Evolutionary conservation across 345 rosid species (phyloP).

Genomic region (Clarkia xantiana): DNA sequence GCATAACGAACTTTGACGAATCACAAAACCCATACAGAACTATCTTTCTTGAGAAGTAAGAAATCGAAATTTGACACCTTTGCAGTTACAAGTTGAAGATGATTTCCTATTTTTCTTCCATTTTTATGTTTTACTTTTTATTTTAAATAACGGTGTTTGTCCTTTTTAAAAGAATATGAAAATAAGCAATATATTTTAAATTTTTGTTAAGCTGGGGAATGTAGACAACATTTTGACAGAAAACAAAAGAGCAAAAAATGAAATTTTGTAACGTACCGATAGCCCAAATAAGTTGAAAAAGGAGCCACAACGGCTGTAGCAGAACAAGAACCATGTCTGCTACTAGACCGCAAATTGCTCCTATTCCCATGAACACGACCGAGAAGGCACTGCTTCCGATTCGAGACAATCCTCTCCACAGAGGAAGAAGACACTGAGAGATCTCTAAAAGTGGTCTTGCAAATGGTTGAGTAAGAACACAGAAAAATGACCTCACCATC

Average conservation of each 20-base stretch:
- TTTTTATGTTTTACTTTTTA: too few relatives aligned
- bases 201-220: too few relatives aligned
- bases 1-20: not conserved
- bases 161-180: too few relatives aligned
- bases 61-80: not conserved
- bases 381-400: slow-evolving; percentile 37
- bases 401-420: slow-evolving; percentile 43
- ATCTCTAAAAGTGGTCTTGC: slow-evolving; percentile 35
- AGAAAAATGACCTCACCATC: slow-evolving; percentile 43
- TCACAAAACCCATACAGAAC: too few relatives aligned
- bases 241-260: not conserved
- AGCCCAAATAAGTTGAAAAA: slow-evolving; percentile 35
- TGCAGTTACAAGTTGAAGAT: too few relatives aligned
- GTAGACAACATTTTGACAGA: too few relatives aligned
- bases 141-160: too few relatives aligned
- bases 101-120: too few relatives aligned
- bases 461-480: slow-evolving; percentile 45
- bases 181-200: too few relatives aligned
- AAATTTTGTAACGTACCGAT: slow-evolving; percentile 29
- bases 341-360: slow-evolving; percentile 27
- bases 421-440: slow-evolving; percentile 39
- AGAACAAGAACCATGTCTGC: slow-evolving; percentile 38
- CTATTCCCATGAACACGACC: slow-evolving; percentile 30
- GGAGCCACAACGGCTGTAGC: slow-evolving; percentile 43
- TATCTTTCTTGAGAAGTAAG: too few relatives aligned